Evolutionary conservation across 257 asterid species (phyloP).

Genomic region (Lavandula angustifolia): DNA sequence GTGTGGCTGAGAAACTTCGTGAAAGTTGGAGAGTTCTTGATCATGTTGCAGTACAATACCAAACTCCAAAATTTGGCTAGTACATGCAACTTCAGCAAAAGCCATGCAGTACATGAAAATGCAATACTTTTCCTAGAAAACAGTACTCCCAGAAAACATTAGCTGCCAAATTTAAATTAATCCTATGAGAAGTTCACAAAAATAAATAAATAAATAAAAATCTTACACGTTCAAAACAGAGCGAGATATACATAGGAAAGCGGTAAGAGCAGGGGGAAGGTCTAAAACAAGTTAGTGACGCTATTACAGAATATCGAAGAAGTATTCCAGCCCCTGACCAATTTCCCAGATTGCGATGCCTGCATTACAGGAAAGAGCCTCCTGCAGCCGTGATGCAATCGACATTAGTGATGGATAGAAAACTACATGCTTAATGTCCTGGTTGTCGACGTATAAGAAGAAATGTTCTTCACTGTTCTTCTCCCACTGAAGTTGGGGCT

Average conservation of each 20-base stretch:
- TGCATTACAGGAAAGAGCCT: slow-evolving; percentile 79
- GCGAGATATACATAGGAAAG: not conserved
- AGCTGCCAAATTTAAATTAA: not conserved
- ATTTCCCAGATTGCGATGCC: slow-evolving; percentile 96
- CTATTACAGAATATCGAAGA: slow-evolving; percentile 64
- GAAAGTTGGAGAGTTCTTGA: slow-evolving; percentile 17
- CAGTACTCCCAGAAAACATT: not conserved
- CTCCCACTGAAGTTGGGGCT: slow-evolving; percentile 82
- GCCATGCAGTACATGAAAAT: slow-evolving; percentile 4
- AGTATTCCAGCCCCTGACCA: slow-evolving; percentile 88
- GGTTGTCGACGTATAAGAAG: slow-evolving; percentile 69
- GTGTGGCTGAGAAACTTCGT: slow-evolving; percentile 55
- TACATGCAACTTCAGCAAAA: not conserved
- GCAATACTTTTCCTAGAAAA: not conserved
- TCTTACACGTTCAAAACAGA: not conserved
- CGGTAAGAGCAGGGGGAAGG: not conserved
- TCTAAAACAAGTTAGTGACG: not conserved
- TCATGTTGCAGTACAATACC: slow-evolving; percentile 33
- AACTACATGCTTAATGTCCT: slow-evolving; percentile 64
- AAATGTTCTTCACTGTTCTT: slow-evolving; percentile 84
- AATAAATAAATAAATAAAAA: too few species aligned
- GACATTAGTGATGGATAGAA: slow-evolving; percentile 85
- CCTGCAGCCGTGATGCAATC: slow-evolving; percentile 64
- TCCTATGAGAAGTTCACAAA: slow-evolving; percentile 6
- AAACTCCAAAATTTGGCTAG: not conserved